phyloP scores from a whole-genome alignment of 495 filamentous ascomycete species.

The Stereocaulon alpinum region DNA sequence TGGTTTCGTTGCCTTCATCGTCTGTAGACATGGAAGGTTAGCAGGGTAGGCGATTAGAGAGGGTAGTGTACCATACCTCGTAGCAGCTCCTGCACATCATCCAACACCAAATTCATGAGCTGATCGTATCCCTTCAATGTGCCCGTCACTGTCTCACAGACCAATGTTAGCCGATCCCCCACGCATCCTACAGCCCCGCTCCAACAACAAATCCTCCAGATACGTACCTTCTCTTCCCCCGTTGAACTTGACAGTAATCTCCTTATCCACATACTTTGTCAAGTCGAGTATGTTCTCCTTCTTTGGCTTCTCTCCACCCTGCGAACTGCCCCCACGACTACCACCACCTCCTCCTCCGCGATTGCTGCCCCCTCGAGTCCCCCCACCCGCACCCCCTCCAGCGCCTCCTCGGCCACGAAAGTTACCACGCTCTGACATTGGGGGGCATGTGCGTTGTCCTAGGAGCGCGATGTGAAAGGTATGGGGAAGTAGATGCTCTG shows the following conservation, averaged over 20 bases:
- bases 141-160: constrained; percentile 54
- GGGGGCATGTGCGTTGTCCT: constrained; percentile 20
- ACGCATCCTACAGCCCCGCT: not conserved
- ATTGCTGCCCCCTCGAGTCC: constrained; percentile 32
- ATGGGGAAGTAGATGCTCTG: not conserved
- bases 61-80: constrained; percentile 50
- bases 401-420: constrained; percentile 48
- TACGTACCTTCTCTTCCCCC: constrained; percentile 80
- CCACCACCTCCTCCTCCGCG: constrained; percentile 37
- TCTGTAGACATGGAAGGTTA: constrained; percentile 39
- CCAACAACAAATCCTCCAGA: not conserved
- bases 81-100: constrained; percentile 83
- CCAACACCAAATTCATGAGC: constrained; percentile 93
- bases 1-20: constrained; percentile 80
- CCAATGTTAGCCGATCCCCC: constrained; percentile 12
- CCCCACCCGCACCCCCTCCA: constrained; percentile 27
- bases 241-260: constrained; percentile 90
- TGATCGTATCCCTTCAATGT: constrained; percentile 91
- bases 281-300: constrained; percentile 97
- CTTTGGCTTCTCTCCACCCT: constrained; percentile 69
- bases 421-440: constrained; percentile 60
- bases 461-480: not conserved
- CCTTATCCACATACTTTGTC: constrained; percentile 91
- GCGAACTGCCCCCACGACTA: constrained; percentile 37
- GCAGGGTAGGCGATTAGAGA: not conserved